Percentiles rank a stretch among this genome's conserved stretches.
Evolutionary conservation across 345 rosid genomes (phyloP).

Genomic region (Aurinia saxatilis): DNA sequence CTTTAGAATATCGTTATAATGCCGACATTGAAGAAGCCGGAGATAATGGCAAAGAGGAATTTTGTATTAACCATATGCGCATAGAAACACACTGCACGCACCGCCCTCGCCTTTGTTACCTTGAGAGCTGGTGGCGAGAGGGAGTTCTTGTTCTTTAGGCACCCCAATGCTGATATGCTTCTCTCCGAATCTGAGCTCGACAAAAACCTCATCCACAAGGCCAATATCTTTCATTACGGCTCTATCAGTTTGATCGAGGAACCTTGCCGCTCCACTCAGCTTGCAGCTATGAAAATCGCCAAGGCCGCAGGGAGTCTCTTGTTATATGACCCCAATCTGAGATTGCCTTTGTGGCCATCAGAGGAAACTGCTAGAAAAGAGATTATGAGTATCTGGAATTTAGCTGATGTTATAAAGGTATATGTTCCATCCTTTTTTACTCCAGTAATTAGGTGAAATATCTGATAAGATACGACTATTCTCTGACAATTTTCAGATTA

Average conservation of each 20-base stretch:
- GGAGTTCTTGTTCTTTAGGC: constrained; percentile 91
- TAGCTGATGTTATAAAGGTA: constrained; percentile 94
- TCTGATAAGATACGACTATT: constrained; percentile 5
- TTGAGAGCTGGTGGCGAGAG: constrained; percentile 91
- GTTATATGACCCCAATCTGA: constrained; percentile 92
- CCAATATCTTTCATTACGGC: constrained; percentile 85
- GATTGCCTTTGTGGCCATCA: constrained; percentile 90
- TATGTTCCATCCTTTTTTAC: neutral
- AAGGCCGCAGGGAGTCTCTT: constrained; percentile 69
- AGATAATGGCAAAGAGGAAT: no score
- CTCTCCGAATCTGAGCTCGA: constrained; percentile 81
- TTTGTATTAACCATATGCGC: no score
- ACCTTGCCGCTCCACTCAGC: constrained; percentile 89
- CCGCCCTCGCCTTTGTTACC: constrained; percentile 93
- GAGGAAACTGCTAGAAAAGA: constrained; percentile 72
- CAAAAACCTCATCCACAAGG: constrained; percentile 62
- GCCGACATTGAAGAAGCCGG: no score
- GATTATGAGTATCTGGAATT: constrained; percentile 85
- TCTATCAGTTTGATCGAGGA: constrained; percentile 94
- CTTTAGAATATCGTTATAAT: no score
- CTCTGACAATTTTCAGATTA: constrained; percentile 44
- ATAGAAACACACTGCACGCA: constrained; percentile 66
- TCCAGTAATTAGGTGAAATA: neutral
- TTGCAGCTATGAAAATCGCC: constrained; percentile 85
- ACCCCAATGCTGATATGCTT: constrained; percentile 99